A percentile compares a stretch with the other conserved stretches of the same genome.
phyloP scores from a whole-genome alignment of 495 filamentous ascomycete genomes.

The Astrothelium subdiscretum region DNA sequence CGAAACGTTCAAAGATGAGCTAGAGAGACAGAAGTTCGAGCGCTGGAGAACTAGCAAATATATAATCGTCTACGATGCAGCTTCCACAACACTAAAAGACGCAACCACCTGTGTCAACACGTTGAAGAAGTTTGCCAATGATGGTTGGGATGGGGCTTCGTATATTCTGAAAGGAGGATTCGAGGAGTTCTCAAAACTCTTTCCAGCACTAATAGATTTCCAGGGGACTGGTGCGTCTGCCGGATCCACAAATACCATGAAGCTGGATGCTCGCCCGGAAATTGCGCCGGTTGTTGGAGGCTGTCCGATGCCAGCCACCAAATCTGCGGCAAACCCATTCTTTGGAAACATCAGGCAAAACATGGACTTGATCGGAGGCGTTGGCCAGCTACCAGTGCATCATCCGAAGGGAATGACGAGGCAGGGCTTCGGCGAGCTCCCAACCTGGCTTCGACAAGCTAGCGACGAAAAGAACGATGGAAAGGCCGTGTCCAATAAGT shows the following conservation, averaged over 20 bases:
- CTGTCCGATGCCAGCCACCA: slow-evolving; percentile 63
- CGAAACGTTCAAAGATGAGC: slow-evolving; percentile 69
- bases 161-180: slow-evolving; percentile 55
- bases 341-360: slow-evolving; percentile 95
- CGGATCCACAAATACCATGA: slow-evolving; percentile 25
- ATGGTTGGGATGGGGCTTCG: slow-evolving; percentile 65
- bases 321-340: slow-evolving; percentile 69
- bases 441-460: slow-evolving; percentile 64
- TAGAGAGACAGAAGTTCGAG: slow-evolving; percentile 62
- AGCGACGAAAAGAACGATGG: slow-evolving; percentile 57
- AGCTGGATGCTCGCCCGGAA: slow-evolving; percentile 34
- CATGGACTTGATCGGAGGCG: slow-evolving; percentile 87
- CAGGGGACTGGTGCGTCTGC: slow-evolving; percentile 33
- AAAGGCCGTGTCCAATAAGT: slow-evolving; percentile 68
- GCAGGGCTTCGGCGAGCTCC: slow-evolving; percentile 39
- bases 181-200: slow-evolving; percentile 38
- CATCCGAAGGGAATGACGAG: slow-evolving; percentile 48
- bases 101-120: slow-evolving; percentile 66
- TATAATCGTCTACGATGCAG: slow-evolving; percentile 79
- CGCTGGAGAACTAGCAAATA: slow-evolving; percentile 60
- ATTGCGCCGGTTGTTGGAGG: slow-evolving; percentile 75
- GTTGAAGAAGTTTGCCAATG: slow-evolving; percentile 79
- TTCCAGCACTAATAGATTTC: slow-evolving; percentile 34
- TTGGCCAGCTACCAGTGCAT: slow-evolving; percentile 75
- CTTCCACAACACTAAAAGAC: slow-evolving; percentile 66